These are phyloP conservation scores for Lipomyces spencermartinsiae DNA, from an alignment of 805 yeast species.

Conservation along the genomic window DNA sequence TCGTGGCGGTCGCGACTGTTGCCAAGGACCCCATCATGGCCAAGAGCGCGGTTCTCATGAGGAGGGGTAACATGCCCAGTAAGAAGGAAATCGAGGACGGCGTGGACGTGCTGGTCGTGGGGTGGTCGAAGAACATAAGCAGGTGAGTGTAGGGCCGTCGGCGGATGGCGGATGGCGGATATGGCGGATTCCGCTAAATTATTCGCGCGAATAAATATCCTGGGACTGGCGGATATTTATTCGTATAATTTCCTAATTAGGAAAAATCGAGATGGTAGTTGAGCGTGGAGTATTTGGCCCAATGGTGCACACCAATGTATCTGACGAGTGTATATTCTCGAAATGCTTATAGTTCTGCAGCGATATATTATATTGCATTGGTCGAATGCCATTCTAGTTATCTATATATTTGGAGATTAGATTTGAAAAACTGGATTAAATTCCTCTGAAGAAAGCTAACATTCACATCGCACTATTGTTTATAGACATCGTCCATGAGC, in stretches of 20 bases:
- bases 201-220: no score
- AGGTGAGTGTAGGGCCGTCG: no score
- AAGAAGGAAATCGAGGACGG: slow-evolving; percentile 17
- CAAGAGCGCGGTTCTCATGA: slow-evolving; percentile 12
- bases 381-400: background rate
- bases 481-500: background rate
- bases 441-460: background rate
- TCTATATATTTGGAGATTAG: background rate
- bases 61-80: slow-evolving; percentile 15
- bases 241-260: no score
- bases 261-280: no score
- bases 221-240: no score
- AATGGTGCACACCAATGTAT: no score
- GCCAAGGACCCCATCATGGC: slow-evolving; percentile 17
- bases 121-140: slow-evolving; percentile 6
- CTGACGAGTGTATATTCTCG: no score
- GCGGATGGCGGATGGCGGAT: no score
- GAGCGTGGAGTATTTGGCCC: no score
- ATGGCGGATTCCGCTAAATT: no score
- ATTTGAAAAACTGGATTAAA: background rate
- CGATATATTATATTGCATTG: background rate
- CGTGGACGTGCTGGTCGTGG: slow-evolving; percentile 9
- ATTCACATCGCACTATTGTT: background rate
- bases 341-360: no score
- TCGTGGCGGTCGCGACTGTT: no score